These are phyloP conservation scores for Macrotyloma uniflorum DNA, from an alignment of 306 rosid species.

Conservation along the genomic window DNA sequence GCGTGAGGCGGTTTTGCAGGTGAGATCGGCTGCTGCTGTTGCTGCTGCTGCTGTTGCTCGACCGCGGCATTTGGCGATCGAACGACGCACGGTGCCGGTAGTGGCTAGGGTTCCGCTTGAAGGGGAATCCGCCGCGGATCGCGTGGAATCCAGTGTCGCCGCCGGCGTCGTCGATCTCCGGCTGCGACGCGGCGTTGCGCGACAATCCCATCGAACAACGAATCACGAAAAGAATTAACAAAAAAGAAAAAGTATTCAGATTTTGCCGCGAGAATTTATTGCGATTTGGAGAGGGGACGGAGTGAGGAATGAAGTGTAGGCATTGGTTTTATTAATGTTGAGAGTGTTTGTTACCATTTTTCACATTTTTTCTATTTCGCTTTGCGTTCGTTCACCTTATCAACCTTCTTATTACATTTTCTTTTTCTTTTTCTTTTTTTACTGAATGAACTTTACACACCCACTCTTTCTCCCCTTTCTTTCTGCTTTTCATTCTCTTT, in stretches of 20 bases:
- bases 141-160: conserved; percentile 63
- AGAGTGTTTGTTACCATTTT: not conserved
- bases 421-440: too few relatives aligned
- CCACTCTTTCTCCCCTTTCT: not conserved
- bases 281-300: not conserved
- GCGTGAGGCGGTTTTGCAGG: conserved; percentile 60
- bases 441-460: not conserved
- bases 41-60: not conserved
- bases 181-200: conserved; percentile 60
- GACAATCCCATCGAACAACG: conserved; percentile 46
- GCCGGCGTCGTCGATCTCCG: conserved; percentile 60
- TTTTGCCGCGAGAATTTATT: conserved; percentile 46
- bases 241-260: too few relatives aligned
- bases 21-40: conserved; percentile 56
- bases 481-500: not conserved
- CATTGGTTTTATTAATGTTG: not conserved
- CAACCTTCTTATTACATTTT: not conserved
- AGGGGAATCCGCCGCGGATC: conserved; percentile 71
- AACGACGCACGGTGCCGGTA: conserved; percentile 27
- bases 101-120: conserved; percentile 73
- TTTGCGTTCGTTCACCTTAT: not conserved
- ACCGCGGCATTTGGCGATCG: conserved; percentile 59
- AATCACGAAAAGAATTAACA: not conserved
- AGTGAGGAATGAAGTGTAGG: not conserved
- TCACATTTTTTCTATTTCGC: not conserved